Evolutionary conservation across 371 early-diverging fungal species (phyloP), one percentile per base, ranked within the genome.

Genomic region (Mortierella sp.): DNA sequence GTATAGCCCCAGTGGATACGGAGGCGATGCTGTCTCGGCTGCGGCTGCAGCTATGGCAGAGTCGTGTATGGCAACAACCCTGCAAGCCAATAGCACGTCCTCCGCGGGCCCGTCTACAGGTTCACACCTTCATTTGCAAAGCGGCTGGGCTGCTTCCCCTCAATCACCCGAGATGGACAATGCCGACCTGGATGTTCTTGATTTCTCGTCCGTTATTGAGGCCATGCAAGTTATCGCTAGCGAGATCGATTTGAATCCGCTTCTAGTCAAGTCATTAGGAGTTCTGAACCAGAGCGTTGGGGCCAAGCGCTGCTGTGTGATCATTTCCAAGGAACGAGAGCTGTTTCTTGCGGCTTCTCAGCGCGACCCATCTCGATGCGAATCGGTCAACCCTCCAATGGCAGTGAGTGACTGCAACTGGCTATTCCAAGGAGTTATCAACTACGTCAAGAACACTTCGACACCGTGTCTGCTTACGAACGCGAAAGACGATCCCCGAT

Each of bases 211-310:
- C 0, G 77, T 76, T 21, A 76, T 76, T n/a, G 77, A 76, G 2
- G 77, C 77, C 8, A 76, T 76, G 77, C 77, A 76, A 34, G 77
- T 76, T 1, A 58, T 76, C 27, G 77, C 77, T 0, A 69, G 70
- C 40, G 77, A 76, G 41, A 76, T 76, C 8, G 77, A 76, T 28
- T 45, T 76, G 41, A 69, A 69, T 9, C 47, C 61, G 19, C 44
- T 76, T 45, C 47, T 76, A 6, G 77, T 76, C 41, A 76, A 76
- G 40, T 76, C 77, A 6, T 47, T 76, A 3, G 69, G 69, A 0
- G 77, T 76, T 7, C 27, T 76, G 37, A 76, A 76, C 48, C 77
- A 76, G 49, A 60, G 57, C 16, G 77, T 76, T 0, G 70, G 77
- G 0, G 77, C 77, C 13, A 63, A 46, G 22, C 47, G 50, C 13